phyloP scores from a whole-genome alignment of 1,139 yeast genomes.

The Scheffersomyces parashehatae region DNA sequence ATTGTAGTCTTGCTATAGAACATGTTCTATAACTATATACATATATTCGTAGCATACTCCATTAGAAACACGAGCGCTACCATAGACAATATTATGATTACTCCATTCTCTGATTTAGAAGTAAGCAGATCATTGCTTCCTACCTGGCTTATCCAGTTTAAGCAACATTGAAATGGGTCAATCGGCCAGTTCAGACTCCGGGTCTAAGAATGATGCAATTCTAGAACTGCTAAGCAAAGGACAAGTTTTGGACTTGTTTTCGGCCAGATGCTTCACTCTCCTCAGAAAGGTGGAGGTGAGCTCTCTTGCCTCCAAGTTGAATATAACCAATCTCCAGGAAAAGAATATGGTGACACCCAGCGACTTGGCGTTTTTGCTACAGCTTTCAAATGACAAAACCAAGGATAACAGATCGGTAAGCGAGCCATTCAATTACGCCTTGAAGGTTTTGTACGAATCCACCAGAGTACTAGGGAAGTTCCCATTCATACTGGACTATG shows the following conservation, averaged over 20 bases:
- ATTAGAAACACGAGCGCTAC: no score
- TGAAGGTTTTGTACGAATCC: constrained; percentile 20
- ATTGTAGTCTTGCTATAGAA: no score
- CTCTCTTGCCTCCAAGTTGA: constrained; percentile 22
- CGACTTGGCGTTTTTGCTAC: constrained; percentile 24
- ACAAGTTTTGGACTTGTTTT: constrained; percentile 23
- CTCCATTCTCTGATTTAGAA: no score
- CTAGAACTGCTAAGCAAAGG: constrained; percentile 18
- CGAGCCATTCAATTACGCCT: constrained; percentile 1
- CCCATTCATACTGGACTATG: constrained; percentile 29
- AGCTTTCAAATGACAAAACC: constrained; percentile 12
- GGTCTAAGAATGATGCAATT: neutral
- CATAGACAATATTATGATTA: no score
- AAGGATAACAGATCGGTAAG: constrained; percentile 9
- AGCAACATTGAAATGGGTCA: constrained; percentile 19
- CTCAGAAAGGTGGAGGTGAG: constrained; percentile 27
- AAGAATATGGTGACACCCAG: constrained; percentile 16
- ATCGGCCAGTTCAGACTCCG: constrained; percentile 15
- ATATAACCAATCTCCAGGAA: constrained; percentile 19
- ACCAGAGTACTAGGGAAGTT: constrained; percentile 29
- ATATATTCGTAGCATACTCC: no score
- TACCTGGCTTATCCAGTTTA: no score
- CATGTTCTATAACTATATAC: no score
- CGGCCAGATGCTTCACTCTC: constrained; percentile 17
- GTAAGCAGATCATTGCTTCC: no score